Evolutionary conservation across 306 rosid species (phyloP), one percentile per base, ranked within the genome.

Genomic region (Vigna reflexopilosa): DNA sequence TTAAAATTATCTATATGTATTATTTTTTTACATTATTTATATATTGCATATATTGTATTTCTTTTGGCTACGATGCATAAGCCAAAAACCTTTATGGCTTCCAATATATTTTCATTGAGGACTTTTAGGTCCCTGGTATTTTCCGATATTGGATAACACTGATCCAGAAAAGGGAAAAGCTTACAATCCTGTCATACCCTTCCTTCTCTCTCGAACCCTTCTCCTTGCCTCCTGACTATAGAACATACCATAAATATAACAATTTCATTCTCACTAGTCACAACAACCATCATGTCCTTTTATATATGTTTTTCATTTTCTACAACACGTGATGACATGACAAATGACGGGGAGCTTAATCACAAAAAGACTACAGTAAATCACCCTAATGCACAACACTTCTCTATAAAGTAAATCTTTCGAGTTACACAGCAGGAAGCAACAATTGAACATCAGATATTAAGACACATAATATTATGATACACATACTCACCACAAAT

Each of bases 401-500:
- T 58, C 34, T 24, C 50, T 30, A 9, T 34, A 56, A 66, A 15
- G 54, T 63, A 80, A 24, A 61, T 63, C 40, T 59, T 45, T 28
- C 79, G 70, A 64, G 69, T 28, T 55, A 51, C 57, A 40, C 44
- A 68, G 54, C 61, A 45, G 19, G 72, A 3, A 78, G 69, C 58
- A 52, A 59, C 62, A 48, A 50, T 57, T 20, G 45, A 74, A 63
- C 40, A 48, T 75, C 64, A 22, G 47, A 79, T 26, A 26, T 26
- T 2, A 26, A 2, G 3, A 26, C 28, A 26, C 28, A 30, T 30
- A 67, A 47, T 30, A 69, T 62, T 66, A 24, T 16, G 34, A 66
- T 26, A 78, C 30, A 74, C 40, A 50, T 66, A 87, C 97, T 85
- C 78, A 94, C 98, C 98, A 82, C 93, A 92, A 76, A 78, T 66